Conservation (phyloP, 306 rosid genomes). For the Cucurbita argyrosperma region DNA sequence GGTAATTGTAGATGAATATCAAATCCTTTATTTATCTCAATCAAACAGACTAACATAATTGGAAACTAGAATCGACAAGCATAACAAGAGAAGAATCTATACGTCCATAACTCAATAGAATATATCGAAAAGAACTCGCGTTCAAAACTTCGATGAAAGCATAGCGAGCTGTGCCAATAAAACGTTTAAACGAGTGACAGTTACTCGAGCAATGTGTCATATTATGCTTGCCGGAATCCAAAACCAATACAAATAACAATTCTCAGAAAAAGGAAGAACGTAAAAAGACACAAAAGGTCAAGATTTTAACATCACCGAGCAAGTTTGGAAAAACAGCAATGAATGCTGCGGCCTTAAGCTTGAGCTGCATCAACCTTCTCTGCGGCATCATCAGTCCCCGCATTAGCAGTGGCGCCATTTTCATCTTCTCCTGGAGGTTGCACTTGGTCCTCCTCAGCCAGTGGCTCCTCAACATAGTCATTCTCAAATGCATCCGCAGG, state of each 20-base stretch:
- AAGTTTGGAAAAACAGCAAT: neutral
- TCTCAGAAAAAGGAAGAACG: neutral
- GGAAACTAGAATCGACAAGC: neutral
- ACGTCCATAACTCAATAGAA: neutral
- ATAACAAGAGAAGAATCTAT: neutral
- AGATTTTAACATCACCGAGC: neutral
- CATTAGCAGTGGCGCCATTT: conserved; percentile 28
- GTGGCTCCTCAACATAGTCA: conserved; percentile 91
- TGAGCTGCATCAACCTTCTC: conserved; percentile 30
- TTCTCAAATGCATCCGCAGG: conserved; percentile 81
- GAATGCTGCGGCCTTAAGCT: conserved; percentile 10
- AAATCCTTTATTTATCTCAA: neutral
- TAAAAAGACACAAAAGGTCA: neutral
- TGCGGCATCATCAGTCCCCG: conserved; percentile 34
- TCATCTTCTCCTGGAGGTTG: conserved; percentile 67
- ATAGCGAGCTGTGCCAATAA: neutral
- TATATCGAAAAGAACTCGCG: neutral
- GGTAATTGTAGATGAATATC: neutral
- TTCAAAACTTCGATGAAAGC: neutral
- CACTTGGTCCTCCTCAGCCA: conserved; percentile 87
- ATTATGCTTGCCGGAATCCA: conserved; percentile 1
- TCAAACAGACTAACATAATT: neutral
- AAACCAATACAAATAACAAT: neutral
- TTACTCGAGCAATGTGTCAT: neutral
- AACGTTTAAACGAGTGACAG: neutral